Evolutionary conservation across 2,329 filamentous ascomycete genomes (phyloP), one percentile per base, ranked within the genome.

Genomic region (Fusarium nodosum): DNA sequence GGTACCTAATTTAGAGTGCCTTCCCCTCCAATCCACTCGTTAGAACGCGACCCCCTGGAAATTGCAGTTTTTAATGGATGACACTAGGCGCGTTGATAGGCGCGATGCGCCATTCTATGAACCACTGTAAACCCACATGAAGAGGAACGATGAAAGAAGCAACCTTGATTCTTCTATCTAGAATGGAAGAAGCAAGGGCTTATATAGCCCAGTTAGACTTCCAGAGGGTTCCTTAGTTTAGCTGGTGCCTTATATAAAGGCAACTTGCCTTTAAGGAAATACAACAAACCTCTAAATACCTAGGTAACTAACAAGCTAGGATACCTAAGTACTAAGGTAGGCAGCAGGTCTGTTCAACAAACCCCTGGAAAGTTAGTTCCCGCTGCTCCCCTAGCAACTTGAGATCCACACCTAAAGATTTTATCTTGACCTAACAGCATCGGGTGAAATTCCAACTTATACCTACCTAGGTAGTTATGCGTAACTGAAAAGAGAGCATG

Each of bases 301-400:
- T n/a, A n/a, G n/a, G n/a, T 3, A 22, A 22, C 22, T 22, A 22
- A 22, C 22, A 22, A 22, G 22, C 22, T 22, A 22, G 22, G 22
- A 22, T n/a, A n/a, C n/a, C n/a, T n/a, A n/a, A n/a, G n/a, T n/a
- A n/a, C n/a, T n/a, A n/a, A n/a, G n/a, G n/a, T 22, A 22, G 22
- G 22, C 22, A 22, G 22, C 22, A 22, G 22, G 22, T 22, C 22
- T 22, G 22, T 22, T 4, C 22, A 22, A 22, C 22, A 22, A n/a
- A n/a, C 36, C 45, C 30, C 60, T 62, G 52, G 42, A 63, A 38
- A 42, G 55, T 36, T 73, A 72, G 63, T 56, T 62, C 50, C 59
- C 63, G 59, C 56, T 60, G 34, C 54, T 72, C 60, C 72, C 69
- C 51, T 34, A 71, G 70, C 72, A 74, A 74, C 72, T 56, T 54